phyloP scores from a whole-genome alignment of 1,139 yeast genomes.

The Scheffersomyces lignicola region DNA sequence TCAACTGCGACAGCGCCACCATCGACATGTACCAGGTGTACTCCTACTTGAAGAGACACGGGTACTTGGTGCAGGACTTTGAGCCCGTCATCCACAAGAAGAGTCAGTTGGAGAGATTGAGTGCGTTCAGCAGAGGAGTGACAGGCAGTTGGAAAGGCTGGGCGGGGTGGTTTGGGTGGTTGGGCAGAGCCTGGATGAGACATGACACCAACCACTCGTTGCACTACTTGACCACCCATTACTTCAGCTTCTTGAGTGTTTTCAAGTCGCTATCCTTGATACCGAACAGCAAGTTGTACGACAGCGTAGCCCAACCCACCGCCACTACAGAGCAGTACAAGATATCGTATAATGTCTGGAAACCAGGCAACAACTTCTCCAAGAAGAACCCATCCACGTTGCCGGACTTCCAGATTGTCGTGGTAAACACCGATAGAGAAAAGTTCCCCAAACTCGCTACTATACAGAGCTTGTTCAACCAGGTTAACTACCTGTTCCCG shows the following conservation, averaged over 20 bases:
- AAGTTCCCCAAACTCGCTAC: slow-evolving; percentile 54
- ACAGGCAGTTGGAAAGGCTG: too few relatives aligned
- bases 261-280: slow-evolving; percentile 38
- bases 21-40: slow-evolving; percentile 68
- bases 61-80: slow-evolving; percentile 57
- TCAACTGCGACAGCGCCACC: slow-evolving; percentile 37
- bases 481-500: slow-evolving; percentile 14
- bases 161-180: too few relatives aligned
- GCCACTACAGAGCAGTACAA: slow-evolving; percentile 7
- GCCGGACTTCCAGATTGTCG: slow-evolving; percentile 76
- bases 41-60: slow-evolving; percentile 73
- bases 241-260: slow-evolving; percentile 37
- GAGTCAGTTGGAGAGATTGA: too few relatives aligned
- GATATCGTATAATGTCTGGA: slow-evolving; percentile 74
- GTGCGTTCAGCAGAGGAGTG: too few relatives aligned
- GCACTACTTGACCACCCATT: slow-evolving; percentile 27
- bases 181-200: too few relatives aligned
- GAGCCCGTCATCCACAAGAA: too few relatives aligned
- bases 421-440: slow-evolving; percentile 50
- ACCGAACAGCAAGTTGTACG: slow-evolving; percentile 21
- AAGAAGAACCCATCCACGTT: slow-evolving; percentile 62
- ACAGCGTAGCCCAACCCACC: neutral
- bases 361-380: slow-evolving; percentile 68
- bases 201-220: slow-evolving; percentile 15
- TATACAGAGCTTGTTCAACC: slow-evolving; percentile 24